Evolutionary conservation across 78 protist species (phyloP).

Genomic region (Dictyostelium capitatum): DNA sequence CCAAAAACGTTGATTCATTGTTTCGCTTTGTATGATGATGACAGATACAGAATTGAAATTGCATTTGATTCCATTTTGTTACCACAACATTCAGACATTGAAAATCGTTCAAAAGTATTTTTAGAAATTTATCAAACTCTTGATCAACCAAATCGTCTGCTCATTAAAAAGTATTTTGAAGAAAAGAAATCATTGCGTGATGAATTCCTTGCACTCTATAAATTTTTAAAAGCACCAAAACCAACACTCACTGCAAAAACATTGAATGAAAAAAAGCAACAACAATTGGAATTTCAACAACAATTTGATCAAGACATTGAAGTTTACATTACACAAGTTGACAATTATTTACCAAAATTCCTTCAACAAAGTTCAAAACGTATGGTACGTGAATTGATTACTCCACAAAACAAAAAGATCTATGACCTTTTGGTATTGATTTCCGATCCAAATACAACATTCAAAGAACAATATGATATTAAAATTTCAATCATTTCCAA

Average conservation of each 20-base stretch:
- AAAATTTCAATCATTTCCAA: neutral
- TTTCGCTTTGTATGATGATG: slow-evolving; percentile 32
- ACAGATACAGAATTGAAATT: slow-evolving; percentile 36
- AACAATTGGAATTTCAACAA: neutral
- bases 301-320: slow-evolving; percentile 30
- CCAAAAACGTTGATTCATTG: slow-evolving; percentile 28
- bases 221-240: slow-evolving; percentile 8
- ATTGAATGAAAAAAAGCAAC: neutral
- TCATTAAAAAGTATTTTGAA: slow-evolving; percentile 15
- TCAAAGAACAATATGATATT: slow-evolving; percentile 25
- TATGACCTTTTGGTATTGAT: neutral
- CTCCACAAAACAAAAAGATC: slow-evolving; percentile 29
- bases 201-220: slow-evolving; percentile 18
- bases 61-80: slow-evolving; percentile 42
- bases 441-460: slow-evolving; percentile 31
- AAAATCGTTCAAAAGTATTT: slow-evolving; percentile 21
- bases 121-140: slow-evolving; percentile 48
- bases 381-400: slow-evolving; percentile 6
- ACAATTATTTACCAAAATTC: slow-evolving; percentile 44
- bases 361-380: slow-evolving; percentile 26
- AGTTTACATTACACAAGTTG: slow-evolving; percentile 14
- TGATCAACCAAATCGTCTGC: neutral
- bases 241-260: neutral
- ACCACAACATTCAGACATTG: neutral
- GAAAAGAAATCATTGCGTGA: slow-evolving; percentile 26